A percentile compares a stretch with the other conserved stretches of the same genome.
phyloP scores from a whole-genome alignment of 2,329 filamentous ascomycete species.

The Diaporthe citri region DNA sequence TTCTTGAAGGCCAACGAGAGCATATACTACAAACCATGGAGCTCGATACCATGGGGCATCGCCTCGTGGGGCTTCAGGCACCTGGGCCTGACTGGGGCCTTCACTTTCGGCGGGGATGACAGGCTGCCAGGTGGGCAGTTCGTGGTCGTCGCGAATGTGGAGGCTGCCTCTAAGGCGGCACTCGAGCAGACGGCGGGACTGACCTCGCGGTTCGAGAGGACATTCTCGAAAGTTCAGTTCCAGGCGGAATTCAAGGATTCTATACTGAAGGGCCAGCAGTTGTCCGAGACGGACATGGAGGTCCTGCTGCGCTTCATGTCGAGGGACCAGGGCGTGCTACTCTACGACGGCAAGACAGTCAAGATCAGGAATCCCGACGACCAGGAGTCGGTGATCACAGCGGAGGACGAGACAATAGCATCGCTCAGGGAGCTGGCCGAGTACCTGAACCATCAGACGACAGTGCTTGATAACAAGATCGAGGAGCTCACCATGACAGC shows the following conservation, averaged over 20 bases:
- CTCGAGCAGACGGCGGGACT: constrained; percentile 56
- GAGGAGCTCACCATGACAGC: constrained; percentile 74
- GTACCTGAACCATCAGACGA: constrained; percentile 80
- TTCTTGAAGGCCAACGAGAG: constrained; percentile 77
- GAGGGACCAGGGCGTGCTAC: constrained; percentile 72
- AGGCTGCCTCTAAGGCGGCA: constrained; percentile 69
- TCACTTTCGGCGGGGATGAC: constrained; percentile 59
- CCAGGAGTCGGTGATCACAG: constrained; percentile 69
- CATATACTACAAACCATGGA: constrained; percentile 79
- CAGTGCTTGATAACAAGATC: constrained; percentile 75
- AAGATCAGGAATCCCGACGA: constrained; percentile 73
- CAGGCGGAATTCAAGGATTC: constrained; percentile 66
- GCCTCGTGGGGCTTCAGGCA: constrained; percentile 82
- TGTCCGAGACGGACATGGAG: constrained; percentile 76
- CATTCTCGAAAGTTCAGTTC: constrained; percentile 77
- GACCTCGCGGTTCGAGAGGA: constrained; percentile 71
- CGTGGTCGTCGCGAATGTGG: constrained; percentile 74
- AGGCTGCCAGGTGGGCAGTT: constrained; percentile 72
- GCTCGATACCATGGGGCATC: constrained; percentile 77
- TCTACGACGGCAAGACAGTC: constrained; percentile 76
- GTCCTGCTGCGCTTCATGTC: constrained; percentile 78
- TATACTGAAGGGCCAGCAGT: constrained; percentile 60
- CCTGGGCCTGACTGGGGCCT: constrained; percentile 70
- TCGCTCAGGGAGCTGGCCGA: constrained; percentile 84
- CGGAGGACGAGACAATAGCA: constrained; percentile 85